Evolutionary conservation across 1,284 basidiomycete species (phyloP), one percentile per base, ranked within the genome.

Genomic region (Cutaneotrichosporon cutaneum): DNA sequence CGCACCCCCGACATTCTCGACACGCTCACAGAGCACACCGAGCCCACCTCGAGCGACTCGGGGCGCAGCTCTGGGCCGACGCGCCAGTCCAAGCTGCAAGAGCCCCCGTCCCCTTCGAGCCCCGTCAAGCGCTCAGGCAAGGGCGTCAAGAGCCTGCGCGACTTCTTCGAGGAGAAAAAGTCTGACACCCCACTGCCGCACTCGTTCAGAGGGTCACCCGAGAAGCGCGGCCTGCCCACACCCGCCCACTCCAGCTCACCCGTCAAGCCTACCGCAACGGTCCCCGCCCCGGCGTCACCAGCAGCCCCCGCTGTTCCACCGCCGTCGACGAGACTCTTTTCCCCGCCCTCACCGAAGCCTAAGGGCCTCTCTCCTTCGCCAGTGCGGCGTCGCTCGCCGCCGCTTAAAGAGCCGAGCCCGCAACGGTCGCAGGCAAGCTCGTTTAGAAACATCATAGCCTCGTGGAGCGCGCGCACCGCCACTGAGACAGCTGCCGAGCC

Each of bases 391-490:
- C 3, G 56, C 52, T 54, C 48, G 26, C 48, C 48, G 26, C 16
- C 27, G 10, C 26, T 5, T 5, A 14, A 51, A 10, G 26, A 51
- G 48, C 13, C 26, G 26, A 32, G 26, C 18, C 16, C 48, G 9
- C 48, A n/a, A n/a, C 18, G 27, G 26, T 30, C 48, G 0, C 21
- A 52, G 27, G 30, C 44, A 51, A 27, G 26, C n/a, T 52, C 62
- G 21, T 88, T 92, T 35, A 83, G 88, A 27, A 91, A 89, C 65
- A 87, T 92, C 62, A 87, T 93, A 13, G 85, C 86, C 0, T 83
- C 87, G 4, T 92, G 90, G 90, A 60, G 72, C 30, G 68, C 68
- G 16, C 62, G 69, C 32, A 64, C 56, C 6, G 59, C 33, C 18
- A 39, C 47, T 2, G 56, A 36, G 22, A 54, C 52, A 22, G 24